Base-by-base conservation (phyloP, 2,329 filamentous ascomycete genomes). In the Amauroascus niger region DNA sequence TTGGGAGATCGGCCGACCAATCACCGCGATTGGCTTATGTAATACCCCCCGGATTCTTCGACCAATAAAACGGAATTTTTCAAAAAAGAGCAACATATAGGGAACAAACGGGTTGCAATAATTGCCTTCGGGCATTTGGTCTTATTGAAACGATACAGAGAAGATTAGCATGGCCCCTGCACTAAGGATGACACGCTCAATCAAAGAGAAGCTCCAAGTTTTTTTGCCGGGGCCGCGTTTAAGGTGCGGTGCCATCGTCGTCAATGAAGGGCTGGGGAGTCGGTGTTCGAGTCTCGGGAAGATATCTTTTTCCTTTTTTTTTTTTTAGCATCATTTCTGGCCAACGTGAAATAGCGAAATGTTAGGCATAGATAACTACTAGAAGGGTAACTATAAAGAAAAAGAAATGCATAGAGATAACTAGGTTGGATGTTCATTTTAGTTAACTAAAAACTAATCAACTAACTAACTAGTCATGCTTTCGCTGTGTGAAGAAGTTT, bases 141-240 rank as follows among this genome's bases (percentile, higher is more conserved):
- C 77, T 52, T 48, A 80, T 81, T 79, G 77, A 79, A 80, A 79
- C 77, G 76, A 80, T 80, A 82, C 78, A 83, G 80, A 84, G 81
- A 84, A 84, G 79, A 84, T 84, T 86, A 86, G 84, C 83, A 86
- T 86, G 83, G 83, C 83, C 83, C 79, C 79, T 82, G 79, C 79
- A 82, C 87, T 90, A 91, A 91, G 87, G 87, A 90, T 91, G 87
- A 90, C 86, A 89, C 84, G 83, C 82, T 84, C 77, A 81, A 82
- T 81, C 81, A 84, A 84, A 86, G 83, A 85, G 82, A 83, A 80
- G 78, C 81, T 80, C 77, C 76, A 76, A 76, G 74, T 81, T 80
- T 82, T 84, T 83, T 82, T 79, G 63, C 55, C 13, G 39, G 55
- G 48, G 40, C 47, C 33, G 57, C 58, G 53, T 52, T n/a, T 46